phyloP scores from a whole-genome alignment of 495 filamentous ascomycete genomes.

The Aspergillus olivimuriae region DNA sequence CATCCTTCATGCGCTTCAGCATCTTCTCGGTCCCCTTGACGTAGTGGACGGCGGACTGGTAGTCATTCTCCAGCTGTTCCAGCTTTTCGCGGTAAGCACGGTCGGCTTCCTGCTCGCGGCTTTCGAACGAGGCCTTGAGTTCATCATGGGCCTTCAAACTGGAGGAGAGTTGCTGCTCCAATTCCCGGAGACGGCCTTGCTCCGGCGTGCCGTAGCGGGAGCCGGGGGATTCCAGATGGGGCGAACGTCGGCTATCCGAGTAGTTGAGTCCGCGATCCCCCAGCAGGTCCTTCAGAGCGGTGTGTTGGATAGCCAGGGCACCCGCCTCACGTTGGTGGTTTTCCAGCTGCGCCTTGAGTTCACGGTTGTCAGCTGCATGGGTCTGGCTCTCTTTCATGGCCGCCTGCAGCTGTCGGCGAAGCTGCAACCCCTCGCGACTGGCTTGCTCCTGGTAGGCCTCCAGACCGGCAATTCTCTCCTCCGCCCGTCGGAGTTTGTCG shows the following conservation, averaged over 20 bases:
- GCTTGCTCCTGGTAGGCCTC: slow-evolving; percentile 97
- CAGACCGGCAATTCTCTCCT: slow-evolving; percentile 91
- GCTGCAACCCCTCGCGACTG: slow-evolving; percentile 81
- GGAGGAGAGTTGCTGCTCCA: slow-evolving; percentile 82
- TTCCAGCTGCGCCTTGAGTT: slow-evolving; percentile 71
- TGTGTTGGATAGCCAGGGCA: slow-evolving; percentile 83
- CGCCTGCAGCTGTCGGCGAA: slow-evolving; percentile 81
- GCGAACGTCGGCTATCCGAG: slow-evolving; percentile 49
- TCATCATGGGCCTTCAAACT: slow-evolving; percentile 78
- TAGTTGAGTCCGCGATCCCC: slow-evolving; percentile 72
- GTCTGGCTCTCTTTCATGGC: slow-evolving; percentile 73
- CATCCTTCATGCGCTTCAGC: slow-evolving; percentile 97
- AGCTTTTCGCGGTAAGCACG: slow-evolving; percentile 85
- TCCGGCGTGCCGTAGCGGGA: slow-evolving; percentile 76
- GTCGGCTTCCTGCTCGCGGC: slow-evolving; percentile 76
- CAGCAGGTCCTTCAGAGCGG: slow-evolving; percentile 85
- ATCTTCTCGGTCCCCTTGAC: slow-evolving; percentile 99
- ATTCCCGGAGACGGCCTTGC: slow-evolving; percentile 69
- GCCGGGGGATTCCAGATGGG: slow-evolving; percentile 58
- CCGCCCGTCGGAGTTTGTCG: slow-evolving; percentile 84
- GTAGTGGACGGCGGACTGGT: slow-evolving; percentile 99
- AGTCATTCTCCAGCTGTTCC: slow-evolving; percentile 87
- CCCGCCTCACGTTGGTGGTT: slow-evolving; percentile 83
- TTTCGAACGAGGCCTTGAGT: slow-evolving; percentile 65
- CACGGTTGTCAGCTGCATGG: slow-evolving; percentile 67